Evolutionary conservation across 1,284 basidiomycete genomes (phyloP).

Genomic region (Boletus coffeatus): DNA sequence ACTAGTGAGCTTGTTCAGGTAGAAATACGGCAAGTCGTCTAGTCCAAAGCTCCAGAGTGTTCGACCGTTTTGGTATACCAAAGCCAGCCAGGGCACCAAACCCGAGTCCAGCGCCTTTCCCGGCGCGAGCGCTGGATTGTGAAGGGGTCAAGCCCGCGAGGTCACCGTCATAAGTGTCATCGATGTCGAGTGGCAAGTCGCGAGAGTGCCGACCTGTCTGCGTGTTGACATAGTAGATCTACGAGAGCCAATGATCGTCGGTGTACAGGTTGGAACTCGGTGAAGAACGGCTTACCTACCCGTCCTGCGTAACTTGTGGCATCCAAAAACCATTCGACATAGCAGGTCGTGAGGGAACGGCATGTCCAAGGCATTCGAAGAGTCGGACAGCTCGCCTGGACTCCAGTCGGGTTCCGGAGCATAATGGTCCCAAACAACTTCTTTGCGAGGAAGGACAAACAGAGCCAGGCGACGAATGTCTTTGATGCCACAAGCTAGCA

Average conservation of each 20-base stretch:
- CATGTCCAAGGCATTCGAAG: slow-evolving; percentile 21
- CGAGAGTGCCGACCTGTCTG: no score
- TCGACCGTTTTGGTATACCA: slow-evolving; percentile 50
- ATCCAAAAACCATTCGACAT: slow-evolving; percentile 75
- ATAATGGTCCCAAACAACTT: slow-evolving; percentile 18
- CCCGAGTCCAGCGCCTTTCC: slow-evolving; percentile 46
- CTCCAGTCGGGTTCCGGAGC: slow-evolving; percentile 25
- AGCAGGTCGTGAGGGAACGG: slow-evolving; percentile 24
- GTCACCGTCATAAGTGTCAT: neutral
- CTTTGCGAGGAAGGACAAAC: slow-evolving; percentile 4
- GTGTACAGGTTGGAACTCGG: neutral
- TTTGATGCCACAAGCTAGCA: no score
- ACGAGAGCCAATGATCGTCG: slow-evolving; percentile 1
- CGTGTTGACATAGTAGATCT: no score
- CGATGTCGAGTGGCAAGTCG: no score
- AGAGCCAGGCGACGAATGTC: no score
- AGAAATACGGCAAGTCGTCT: slow-evolving; percentile 77
- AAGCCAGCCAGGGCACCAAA: slow-evolving; percentile 46
- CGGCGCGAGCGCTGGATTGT: slow-evolving; percentile 49
- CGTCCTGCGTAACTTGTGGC: slow-evolving; percentile 65
- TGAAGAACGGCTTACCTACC: slow-evolving; percentile 49
- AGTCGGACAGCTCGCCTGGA: slow-evolving; percentile 11
- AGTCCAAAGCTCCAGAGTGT: slow-evolving; percentile 75
- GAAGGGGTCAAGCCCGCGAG: slow-evolving; percentile 51
- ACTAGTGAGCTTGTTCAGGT: slow-evolving; percentile 69